These are phyloP conservation scores for Ceratocystis cacaofunesta DNA, from an alignment of 2,329 filamentous ascomycete species.

Conservation along the genomic window DNA sequence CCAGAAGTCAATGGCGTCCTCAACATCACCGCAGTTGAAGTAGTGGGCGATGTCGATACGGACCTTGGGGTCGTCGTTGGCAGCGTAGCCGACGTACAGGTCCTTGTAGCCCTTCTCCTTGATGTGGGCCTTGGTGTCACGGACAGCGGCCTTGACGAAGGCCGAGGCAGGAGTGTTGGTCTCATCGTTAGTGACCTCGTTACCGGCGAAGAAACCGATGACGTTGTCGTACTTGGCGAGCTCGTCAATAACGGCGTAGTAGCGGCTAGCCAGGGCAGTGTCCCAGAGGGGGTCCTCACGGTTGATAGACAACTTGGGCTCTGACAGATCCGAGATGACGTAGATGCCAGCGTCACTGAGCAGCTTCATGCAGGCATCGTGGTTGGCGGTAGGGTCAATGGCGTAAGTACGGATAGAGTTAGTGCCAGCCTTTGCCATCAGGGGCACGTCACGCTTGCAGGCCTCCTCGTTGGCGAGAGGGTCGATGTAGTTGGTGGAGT, in stretches of 20 bases:
- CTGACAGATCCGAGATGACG: slow-evolving; percentile 77
- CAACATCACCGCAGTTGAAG: slow-evolving; percentile 73
- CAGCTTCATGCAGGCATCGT: slow-evolving; percentile 70
- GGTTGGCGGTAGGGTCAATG: slow-evolving; percentile 64
- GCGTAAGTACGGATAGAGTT: slow-evolving; percentile 95
- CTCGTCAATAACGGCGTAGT: slow-evolving; percentile 69
- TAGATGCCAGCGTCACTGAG: slow-evolving; percentile 83
- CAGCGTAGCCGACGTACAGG: slow-evolving; percentile 77
- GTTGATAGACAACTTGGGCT: slow-evolving; percentile 73
- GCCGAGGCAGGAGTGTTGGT: slow-evolving; percentile 85
- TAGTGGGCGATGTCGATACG: slow-evolving; percentile 72
- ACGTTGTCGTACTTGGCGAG: slow-evolving; percentile 76
- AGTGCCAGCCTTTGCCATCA: slow-evolving; percentile 62
- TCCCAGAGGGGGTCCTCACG: slow-evolving; percentile 68
- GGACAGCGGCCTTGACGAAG: slow-evolving; percentile 94
- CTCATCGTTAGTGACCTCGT: slow-evolving; percentile 81
- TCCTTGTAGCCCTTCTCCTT: slow-evolving; percentile 65
- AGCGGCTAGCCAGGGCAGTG: slow-evolving; percentile 60
- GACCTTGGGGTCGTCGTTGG: slow-evolving; percentile 78
- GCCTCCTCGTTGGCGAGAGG: slow-evolving; percentile 56
- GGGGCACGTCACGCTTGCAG: slow-evolving; percentile 77
- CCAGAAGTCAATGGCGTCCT: slow-evolving; percentile 79
- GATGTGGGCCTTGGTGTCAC: slow-evolving; percentile 93
- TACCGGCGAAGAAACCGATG: slow-evolving; percentile 95
- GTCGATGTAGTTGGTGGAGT: slow-evolving; percentile 50